These are phyloP conservation scores for Aureobasidium melanogenum DNA, from an alignment of 2,329 filamentous ascomycete species.

Conservation along the genomic window DNA sequence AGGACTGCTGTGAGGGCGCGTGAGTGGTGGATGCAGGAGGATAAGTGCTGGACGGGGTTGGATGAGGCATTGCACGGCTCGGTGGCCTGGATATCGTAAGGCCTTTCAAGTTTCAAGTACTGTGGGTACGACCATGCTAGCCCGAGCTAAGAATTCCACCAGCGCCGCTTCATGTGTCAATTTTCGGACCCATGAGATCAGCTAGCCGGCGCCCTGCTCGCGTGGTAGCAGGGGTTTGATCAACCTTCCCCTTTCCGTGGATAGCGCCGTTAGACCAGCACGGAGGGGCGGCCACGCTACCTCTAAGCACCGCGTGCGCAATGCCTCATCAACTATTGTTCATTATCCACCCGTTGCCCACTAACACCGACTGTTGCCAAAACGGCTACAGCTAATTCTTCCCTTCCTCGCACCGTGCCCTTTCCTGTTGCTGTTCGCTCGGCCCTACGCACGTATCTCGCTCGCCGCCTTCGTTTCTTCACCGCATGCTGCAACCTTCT, in stretches of 20 bases:
- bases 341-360: slow-evolving; percentile 10
- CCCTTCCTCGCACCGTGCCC: neutral
- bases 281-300: slow-evolving; percentile 5
- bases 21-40: slow-evolving; percentile 2
- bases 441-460: neutral
- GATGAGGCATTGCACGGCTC: slow-evolving; percentile 13
- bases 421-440: neutral
- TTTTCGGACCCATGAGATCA: slow-evolving; percentile 11
- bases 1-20: neutral
- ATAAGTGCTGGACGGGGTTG: slow-evolving; percentile 5
- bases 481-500: neutral
- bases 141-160: slow-evolving; percentile 10
- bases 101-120: slow-evolving; percentile 13
- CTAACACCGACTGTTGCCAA: neutral
- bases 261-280: slow-evolving; percentile 11
- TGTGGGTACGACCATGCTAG: slow-evolving; percentile 13
- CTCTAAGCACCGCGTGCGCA: slow-evolving; percentile 1
- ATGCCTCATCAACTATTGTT: slow-evolving; percentile 11
- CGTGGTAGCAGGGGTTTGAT: slow-evolving; percentile 8
- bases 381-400: slow-evolving; percentile 7
- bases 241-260: slow-evolving; percentile 1
- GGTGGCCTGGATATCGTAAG: slow-evolving; percentile 9
- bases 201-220: slow-evolving; percentile 9
- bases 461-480: neutral
- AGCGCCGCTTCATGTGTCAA: slow-evolving; percentile 10